These are phyloP conservation scores for Pseudogymnoascus sp. DNA, from an alignment of 2,329 filamentous ascomycete species.

Conservation along the genomic window DNA sequence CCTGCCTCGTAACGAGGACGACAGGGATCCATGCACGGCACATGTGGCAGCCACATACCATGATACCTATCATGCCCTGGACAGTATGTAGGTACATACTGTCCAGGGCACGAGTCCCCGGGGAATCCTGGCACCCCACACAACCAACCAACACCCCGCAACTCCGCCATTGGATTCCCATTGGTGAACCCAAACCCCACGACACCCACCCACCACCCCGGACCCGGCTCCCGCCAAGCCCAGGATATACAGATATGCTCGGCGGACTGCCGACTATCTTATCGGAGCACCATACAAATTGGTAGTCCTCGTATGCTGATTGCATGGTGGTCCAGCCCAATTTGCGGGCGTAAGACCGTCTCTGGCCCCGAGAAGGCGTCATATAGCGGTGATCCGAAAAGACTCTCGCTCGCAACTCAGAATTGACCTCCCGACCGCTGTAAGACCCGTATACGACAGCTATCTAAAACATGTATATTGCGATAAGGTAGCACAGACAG, in stretches of 20 bases:
- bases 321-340: too few relatives aligned
- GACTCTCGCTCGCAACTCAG: too few relatives aligned
- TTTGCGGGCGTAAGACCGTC: too few relatives aligned
- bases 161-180: neutral
- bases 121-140: neutral
- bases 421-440: too few relatives aligned
- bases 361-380: too few relatives aligned
- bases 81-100: too few relatives aligned
- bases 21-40: neutral
- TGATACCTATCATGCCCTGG: too few relatives aligned
- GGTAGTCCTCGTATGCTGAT: too few relatives aligned
- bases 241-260: neutral
- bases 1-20: neutral
- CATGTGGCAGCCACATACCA: neutral
- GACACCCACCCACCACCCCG: neutral
- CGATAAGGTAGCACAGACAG: neutral
- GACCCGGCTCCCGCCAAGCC: neutral
- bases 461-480: too few relatives aligned
- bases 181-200: neutral
- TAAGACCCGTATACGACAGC: too few relatives aligned
- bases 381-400: too few relatives aligned
- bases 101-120: neutral
- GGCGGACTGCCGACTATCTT: neutral
- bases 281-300: too few relatives aligned
- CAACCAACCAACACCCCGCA: neutral